Percentiles rank a stretch among this genome's conserved stretches.
These are phyloP conservation scores for Microdochium trichocladiopsis DNA, from an alignment of 2,329 filamentous ascomycete genomes.

Conservation along the genomic window DNA sequence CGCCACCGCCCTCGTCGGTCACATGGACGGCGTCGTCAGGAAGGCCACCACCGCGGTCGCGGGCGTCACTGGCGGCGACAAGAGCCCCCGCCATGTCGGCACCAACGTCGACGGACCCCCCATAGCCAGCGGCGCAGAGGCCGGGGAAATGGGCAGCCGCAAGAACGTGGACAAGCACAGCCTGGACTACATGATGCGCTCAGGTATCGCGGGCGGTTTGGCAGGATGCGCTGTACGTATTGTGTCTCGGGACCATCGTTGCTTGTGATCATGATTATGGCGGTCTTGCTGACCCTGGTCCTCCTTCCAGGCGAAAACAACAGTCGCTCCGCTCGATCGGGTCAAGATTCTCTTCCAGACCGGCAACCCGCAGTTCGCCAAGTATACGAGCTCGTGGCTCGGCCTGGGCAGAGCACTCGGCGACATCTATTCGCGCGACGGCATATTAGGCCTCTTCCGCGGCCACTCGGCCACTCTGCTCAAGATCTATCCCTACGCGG, in stretches of 20 bases:
- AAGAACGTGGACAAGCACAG: conserved; percentile 61
- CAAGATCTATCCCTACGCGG: conserved; percentile 94
- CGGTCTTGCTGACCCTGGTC: conserved; percentile 2
- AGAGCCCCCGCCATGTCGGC: conserved; percentile 13
- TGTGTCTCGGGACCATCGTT: conserved; percentile 1
- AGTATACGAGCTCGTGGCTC: conserved; percentile 84
- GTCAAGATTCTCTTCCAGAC: conserved; percentile 99
- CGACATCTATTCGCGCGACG: conserved; percentile 74
- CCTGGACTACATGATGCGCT: conserved; percentile 76
- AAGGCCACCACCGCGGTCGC: conserved; percentile 15
- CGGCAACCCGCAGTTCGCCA: conserved; percentile 86
- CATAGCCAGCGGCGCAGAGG: conserved; percentile 40
- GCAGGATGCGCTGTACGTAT: conserved; percentile 81
- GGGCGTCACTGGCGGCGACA: conserved; percentile 2
- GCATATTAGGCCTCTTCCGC: conserved; percentile 72
- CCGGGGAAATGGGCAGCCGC: conserved; percentile 37
- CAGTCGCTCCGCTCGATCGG: conserved; percentile 90
- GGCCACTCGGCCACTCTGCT: conserved; percentile 92
- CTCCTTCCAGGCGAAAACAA: conserved; percentile 71
- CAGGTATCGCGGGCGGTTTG: conserved; percentile 78
- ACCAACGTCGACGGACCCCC: conserved; percentile 29
- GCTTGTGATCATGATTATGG: not conserved
- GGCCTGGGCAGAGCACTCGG: conserved; percentile 77
- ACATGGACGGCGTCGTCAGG: conserved; percentile 18
- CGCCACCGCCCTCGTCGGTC: conserved; percentile 13